These are phyloP conservation scores for Microbotryum silenes-acaulis DNA, from an alignment of 1,284 basidiomycete species.

Conservation along the genomic window DNA sequence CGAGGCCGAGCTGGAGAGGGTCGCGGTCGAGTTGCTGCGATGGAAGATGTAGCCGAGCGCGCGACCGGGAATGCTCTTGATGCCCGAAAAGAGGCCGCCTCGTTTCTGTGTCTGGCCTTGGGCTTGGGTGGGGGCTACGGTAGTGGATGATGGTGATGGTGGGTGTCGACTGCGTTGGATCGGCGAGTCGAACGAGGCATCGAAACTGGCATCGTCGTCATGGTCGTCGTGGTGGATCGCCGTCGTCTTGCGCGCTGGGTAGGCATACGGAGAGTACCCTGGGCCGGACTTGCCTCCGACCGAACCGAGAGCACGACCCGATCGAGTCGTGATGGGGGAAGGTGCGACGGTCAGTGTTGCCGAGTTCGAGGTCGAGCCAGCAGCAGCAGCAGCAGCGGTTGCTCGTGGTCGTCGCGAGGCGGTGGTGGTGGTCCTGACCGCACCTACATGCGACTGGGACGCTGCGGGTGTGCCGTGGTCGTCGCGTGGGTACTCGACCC, in stretches of 20 bases:
- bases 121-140: background rate
- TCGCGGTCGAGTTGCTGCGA: background rate
- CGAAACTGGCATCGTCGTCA: background rate
- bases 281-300: constrained; percentile 19
- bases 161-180: background rate
- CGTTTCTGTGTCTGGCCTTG: background rate
- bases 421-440: too few relatives aligned
- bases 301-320: constrained; percentile 10
- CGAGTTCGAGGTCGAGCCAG: too few relatives aligned
- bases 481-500: too few relatives aligned
- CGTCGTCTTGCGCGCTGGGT: background rate
- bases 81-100: constrained; percentile 11
- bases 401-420: too few relatives aligned
- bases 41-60: constrained; percentile 5
- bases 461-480: too few relatives aligned
- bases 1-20: constrained; percentile 7
- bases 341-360: too few relatives aligned
- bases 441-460: too few relatives aligned
- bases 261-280: constrained; percentile 27
- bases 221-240: background rate
- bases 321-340: constrained; percentile 9
- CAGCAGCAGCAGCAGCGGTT: too few relatives aligned
- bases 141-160: background rate
- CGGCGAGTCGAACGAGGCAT: background rate
- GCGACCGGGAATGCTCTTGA: constrained; percentile 17